These are phyloP conservation scores for Amylostereum chailletii DNA, from an alignment of 1,284 basidiomycete species.

Conservation along the genomic window DNA sequence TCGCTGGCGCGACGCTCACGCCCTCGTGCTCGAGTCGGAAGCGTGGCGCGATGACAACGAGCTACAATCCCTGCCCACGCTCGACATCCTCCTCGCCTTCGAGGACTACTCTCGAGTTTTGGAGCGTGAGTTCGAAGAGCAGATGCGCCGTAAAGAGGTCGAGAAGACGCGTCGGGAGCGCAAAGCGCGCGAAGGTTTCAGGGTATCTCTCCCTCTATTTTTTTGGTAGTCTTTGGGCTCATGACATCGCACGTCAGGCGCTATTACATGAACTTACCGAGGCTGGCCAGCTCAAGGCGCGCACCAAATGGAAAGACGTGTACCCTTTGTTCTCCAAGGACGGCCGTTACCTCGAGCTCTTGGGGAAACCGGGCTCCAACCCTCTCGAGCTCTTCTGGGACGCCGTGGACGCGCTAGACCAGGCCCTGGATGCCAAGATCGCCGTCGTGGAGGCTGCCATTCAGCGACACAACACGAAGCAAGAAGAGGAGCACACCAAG, in stretches of 20 bases:
- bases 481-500: conserved; percentile 24
- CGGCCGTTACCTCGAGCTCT: conserved; percentile 74
- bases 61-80: conserved; percentile 71
- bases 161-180: conserved; percentile 77
- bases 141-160: conserved; percentile 68
- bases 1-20: conserved; percentile 79
- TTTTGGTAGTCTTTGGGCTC: not conserved
- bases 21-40: conserved; percentile 65
- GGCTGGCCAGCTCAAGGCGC: conserved; percentile 66
- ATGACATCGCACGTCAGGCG: conserved; percentile 27
- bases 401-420: conserved; percentile 78
- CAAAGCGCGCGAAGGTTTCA: conserved; percentile 85
- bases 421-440: conserved; percentile 75
- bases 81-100: conserved; percentile 86
- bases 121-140: conserved; percentile 84
- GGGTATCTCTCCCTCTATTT: conserved; percentile 33
- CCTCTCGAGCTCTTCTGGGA: conserved; percentile 98
- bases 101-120: conserved; percentile 85
- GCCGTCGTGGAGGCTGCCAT: conserved; percentile 54
- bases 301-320: conserved; percentile 86
- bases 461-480: conserved; percentile 24
- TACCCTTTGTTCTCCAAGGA: conserved; percentile 74
- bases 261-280: conserved; percentile 66
- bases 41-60: conserved; percentile 72
- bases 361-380: conserved; percentile 89